phyloP scores from a whole-genome alignment of 768 basidiomycete species.

The Thelephora aurantiotincta region DNA sequence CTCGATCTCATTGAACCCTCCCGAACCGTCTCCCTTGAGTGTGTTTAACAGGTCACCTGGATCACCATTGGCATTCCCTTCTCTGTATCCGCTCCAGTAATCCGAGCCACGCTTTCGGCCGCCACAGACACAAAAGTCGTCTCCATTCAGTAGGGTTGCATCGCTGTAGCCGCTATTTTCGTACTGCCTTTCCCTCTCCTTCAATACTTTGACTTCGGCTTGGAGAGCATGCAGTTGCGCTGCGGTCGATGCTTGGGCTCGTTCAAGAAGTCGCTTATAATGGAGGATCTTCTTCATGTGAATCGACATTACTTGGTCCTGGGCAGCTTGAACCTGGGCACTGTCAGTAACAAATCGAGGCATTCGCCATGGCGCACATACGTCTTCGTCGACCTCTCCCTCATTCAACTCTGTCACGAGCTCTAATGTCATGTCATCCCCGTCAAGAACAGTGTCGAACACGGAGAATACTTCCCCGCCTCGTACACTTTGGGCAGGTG shows the following conservation, averaged over 20 bases:
- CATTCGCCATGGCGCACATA: slow-evolving; percentile 11
- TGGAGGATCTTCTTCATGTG: slow-evolving; percentile 47
- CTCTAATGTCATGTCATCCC: slow-evolving; percentile 52
- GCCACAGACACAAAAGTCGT: slow-evolving; percentile 37
- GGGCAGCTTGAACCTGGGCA: slow-evolving; percentile 28
- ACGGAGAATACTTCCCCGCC: slow-evolving; percentile 1
- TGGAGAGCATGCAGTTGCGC: slow-evolving; percentile 79
- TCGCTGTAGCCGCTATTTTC: slow-evolving; percentile 11
- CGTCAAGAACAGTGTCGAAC: slow-evolving; percentile 25
- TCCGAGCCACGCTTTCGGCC: slow-evolving; percentile 39
- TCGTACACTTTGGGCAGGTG: background rate
- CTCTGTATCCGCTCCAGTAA: slow-evolving; percentile 63
- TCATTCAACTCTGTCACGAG: slow-evolving; percentile 66
- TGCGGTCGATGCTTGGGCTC: slow-evolving; percentile 63
- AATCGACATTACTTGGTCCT: slow-evolving; percentile 25
- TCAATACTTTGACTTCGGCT: slow-evolving; percentile 60
- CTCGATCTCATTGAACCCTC: slow-evolving; percentile 58
- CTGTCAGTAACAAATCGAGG: background rate
- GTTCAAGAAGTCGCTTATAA: slow-evolving; percentile 70
- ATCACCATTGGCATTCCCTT: slow-evolving; percentile 30
- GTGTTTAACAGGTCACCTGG: slow-evolving; percentile 32
- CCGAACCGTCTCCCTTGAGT: slow-evolving; percentile 29
- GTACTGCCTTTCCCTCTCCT: slow-evolving; percentile 24
- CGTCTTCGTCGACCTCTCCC: slow-evolving; percentile 63
- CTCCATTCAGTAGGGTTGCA: slow-evolving; percentile 9